Evolutionary conservation across 371 early-diverging fungal genomes (phyloP).

Genomic region (Nematocida ironsii): DNA sequence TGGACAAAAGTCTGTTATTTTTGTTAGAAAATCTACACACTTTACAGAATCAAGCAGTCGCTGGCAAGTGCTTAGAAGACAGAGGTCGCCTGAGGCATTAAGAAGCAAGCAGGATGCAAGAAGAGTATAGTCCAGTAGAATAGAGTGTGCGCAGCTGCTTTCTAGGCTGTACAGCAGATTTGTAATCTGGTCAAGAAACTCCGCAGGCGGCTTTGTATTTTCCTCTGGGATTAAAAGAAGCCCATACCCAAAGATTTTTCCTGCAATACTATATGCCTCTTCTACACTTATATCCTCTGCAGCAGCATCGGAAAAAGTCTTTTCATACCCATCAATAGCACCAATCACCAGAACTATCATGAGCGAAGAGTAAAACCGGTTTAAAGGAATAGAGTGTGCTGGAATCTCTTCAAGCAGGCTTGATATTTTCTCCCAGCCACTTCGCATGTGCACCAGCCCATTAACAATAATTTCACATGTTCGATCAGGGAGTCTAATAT

Average conservation of each 20-base stretch:
- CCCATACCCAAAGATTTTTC: constrained; percentile 39
- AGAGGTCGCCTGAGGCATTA: constrained; percentile 47
- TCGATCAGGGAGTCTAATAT: constrained; percentile 40
- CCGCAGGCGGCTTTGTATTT: background rate
- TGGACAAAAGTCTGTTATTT: constrained; percentile 43
- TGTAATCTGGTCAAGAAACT: constrained; percentile 22
- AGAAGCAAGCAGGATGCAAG: constrained; percentile 38
- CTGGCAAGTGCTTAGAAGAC: constrained; percentile 38
- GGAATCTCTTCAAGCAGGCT: constrained; percentile 23
- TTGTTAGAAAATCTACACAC: background rate
- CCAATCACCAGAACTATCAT: constrained; percentile 26
- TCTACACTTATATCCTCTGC: background rate
- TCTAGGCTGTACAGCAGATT: constrained; percentile 43
- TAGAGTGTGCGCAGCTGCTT: background rate
- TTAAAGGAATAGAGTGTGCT: constrained; percentile 28
- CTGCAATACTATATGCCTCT: constrained; percentile 41
- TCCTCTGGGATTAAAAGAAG: constrained; percentile 24
- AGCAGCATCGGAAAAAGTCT: constrained; percentile 4
- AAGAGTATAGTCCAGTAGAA: constrained; percentile 49
- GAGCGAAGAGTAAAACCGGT: constrained; percentile 49
- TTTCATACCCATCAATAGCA: background rate
- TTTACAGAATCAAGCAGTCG: constrained; percentile 15
- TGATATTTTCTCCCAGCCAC: constrained; percentile 39
- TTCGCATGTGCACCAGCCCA: constrained; percentile 37
- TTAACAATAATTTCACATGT: constrained; percentile 56